These are phyloP conservation scores for Ceratocystis lukuohia DNA, from an alignment of 2,329 filamentous ascomycete species.

Conservation along the genomic window DNA sequence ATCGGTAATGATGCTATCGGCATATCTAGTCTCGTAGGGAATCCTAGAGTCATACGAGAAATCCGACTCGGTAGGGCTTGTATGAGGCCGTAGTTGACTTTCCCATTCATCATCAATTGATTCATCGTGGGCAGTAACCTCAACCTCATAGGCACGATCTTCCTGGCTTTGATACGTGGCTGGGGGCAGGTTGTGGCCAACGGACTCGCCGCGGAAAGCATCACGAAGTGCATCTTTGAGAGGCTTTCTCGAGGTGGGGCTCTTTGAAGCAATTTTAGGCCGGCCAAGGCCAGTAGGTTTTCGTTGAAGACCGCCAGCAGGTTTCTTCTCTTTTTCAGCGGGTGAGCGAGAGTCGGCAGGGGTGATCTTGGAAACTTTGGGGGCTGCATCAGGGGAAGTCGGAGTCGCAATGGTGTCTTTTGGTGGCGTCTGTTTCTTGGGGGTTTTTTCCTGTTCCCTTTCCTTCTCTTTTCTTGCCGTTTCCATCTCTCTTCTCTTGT, in stretches of 20 bases:
- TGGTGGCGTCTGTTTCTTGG: conserved; percentile 8
- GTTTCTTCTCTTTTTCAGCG: conserved; percentile 23
- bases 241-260: conserved; percentile 30
- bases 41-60: conserved; percentile 12
- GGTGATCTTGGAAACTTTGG: conserved; percentile 8
- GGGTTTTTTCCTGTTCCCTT: conserved; percentile 8
- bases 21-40: conserved; percentile 6
- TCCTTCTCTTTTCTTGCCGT: conserved; percentile 22
- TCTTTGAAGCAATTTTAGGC: conserved; percentile 25
- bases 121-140: conserved; percentile 22
- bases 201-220: conserved; percentile 50
- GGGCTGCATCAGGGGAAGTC: conserved; percentile 4
- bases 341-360: background rate
- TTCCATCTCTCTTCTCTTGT: conserved; percentile 20
- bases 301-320: conserved; percentile 36
- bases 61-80: conserved; percentile 11
- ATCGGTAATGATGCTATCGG: conserved; percentile 16
- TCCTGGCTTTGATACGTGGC: conserved; percentile 38
- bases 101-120: conserved; percentile 22
- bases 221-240: conserved; percentile 47
- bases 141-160: conserved; percentile 27
- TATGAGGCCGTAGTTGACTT: conserved; percentile 17
- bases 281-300: conserved; percentile 45
- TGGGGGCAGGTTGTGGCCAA: conserved; percentile 32
- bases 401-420: background rate